These are phyloP conservation scores for Candolleomyces eurysporus DNA, from an alignment of 768 basidiomycete species.

Conservation along the genomic window DNA sequence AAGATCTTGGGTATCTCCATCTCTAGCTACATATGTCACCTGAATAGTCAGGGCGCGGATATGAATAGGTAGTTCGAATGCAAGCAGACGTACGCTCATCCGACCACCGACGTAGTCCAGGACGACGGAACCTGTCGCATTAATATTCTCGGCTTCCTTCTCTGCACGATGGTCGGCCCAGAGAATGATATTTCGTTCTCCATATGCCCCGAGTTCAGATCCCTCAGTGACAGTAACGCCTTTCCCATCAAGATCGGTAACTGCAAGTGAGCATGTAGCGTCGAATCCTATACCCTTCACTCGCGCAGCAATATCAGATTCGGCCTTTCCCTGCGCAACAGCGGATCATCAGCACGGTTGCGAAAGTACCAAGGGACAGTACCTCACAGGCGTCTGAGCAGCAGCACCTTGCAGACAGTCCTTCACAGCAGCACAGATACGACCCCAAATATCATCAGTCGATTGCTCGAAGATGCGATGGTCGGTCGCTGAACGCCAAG, in stretches of 20 bases:
- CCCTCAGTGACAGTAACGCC: slow-evolving; percentile 78
- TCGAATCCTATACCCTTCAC: slow-evolving; percentile 94
- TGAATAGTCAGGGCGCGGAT: no score
- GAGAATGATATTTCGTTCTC: slow-evolving; percentile 84
- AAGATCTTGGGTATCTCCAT: slow-evolving; percentile 99
- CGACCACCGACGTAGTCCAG: slow-evolving; percentile 94
- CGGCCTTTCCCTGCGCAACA: background rate
- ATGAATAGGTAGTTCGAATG: background rate
- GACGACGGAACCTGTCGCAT: slow-evolving; percentile 77
- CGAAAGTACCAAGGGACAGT: background rate
- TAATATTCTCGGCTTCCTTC: slow-evolving; percentile 88
- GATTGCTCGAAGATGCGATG: slow-evolving; percentile 97
- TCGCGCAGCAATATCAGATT: slow-evolving; percentile 1
- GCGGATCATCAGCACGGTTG: background rate
- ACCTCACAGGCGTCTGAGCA: slow-evolving; percentile 42
- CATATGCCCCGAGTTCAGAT: slow-evolving; percentile 54
- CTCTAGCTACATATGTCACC: slow-evolving; percentile 60
- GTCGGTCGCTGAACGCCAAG: slow-evolving; percentile 82
- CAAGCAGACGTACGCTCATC: slow-evolving; percentile 70
- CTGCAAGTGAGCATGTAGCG: slow-evolving; percentile 95
- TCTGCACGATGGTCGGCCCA: slow-evolving; percentile 98
- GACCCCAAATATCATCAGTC: slow-evolving; percentile 81
- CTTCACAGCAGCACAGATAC: slow-evolving; percentile 60
- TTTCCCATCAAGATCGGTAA: slow-evolving; percentile 68
- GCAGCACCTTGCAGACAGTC: slow-evolving; percentile 59